Evolutionary conservation across 768 basidiomycete species (phyloP).

Genomic region (Boletellus ananiceps): DNA sequence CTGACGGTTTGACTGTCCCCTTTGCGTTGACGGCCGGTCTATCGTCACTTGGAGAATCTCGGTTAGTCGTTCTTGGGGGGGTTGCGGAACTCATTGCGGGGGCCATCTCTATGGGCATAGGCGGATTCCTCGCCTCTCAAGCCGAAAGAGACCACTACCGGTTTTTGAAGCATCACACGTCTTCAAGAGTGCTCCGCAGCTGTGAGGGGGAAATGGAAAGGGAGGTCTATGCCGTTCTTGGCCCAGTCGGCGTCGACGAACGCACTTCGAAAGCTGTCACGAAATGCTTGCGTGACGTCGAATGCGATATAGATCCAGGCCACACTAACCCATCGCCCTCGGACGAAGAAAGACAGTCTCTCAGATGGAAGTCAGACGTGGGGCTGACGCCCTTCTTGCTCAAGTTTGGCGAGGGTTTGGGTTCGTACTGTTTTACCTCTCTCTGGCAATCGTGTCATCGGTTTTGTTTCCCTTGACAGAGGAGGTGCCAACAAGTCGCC

Average conservation of each 20-base stretch:
- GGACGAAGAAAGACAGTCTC: constrained; percentile 53
- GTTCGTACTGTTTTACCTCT: constrained; percentile 38
- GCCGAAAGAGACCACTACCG: constrained; percentile 94
- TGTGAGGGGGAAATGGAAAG: constrained; percentile 96
- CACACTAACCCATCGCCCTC: constrained; percentile 14
- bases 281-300: constrained; percentile 63
- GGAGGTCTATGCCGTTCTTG: constrained; percentile 84
- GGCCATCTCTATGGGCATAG: constrained; percentile 97
- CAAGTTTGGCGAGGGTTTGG: constrained; percentile 92
- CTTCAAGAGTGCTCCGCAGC: constrained; percentile 78
- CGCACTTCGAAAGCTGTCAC: constrained; percentile 76
- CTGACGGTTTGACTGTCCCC: constrained; percentile 86
- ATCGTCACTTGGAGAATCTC: constrained; percentile 83
- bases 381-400: constrained; percentile 92
- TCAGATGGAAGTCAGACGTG: constrained; percentile 70
- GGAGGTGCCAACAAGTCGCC: constrained; percentile 78
- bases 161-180: constrained; percentile 69
- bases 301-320: constrained; percentile 37
- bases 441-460: neutral
- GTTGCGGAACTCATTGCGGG: constrained; percentile 95
- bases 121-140: constrained; percentile 95
- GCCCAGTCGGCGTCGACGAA: constrained; percentile 87
- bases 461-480: constrained; percentile 41
- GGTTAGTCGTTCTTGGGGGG: constrained; percentile 90
- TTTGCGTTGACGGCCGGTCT: constrained; percentile 89